Evolutionary conservation across 1,284 basidiomycete genomes (phyloP).

Genomic region (Gastroboletus turbinatus): DNA sequence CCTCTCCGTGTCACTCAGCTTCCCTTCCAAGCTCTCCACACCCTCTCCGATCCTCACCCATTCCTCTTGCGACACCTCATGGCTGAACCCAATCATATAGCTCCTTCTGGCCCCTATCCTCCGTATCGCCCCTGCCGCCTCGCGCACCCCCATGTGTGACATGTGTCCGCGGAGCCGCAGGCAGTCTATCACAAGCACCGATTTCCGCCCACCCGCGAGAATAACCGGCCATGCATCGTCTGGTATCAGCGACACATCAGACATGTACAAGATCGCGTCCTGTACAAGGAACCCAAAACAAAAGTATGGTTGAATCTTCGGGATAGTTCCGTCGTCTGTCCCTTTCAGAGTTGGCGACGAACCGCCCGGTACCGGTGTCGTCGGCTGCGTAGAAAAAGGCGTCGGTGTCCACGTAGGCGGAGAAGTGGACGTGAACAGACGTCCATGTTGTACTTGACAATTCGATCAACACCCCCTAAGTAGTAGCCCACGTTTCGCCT

Average conservation of each 20-base stretch:
- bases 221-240: slow-evolving; percentile 63
- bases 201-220: slow-evolving; percentile 37
- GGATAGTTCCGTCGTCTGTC: slow-evolving; percentile 5
- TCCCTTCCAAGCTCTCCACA: slow-evolving; percentile 32
- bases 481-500: background rate
- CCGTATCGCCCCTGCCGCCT: slow-evolving; percentile 54
- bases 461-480: background rate
- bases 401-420: slow-evolving; percentile 43
- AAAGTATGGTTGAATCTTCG: slow-evolving; percentile 54
- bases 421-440: slow-evolving; percentile 47
- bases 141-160: slow-evolving; percentile 70
- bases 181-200: slow-evolving; percentile 72
- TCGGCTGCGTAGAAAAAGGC: slow-evolving; percentile 42
- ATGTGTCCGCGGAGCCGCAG: slow-evolving; percentile 58
- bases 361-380: slow-evolving; percentile 42
- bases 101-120: slow-evolving; percentile 55
- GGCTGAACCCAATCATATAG: slow-evolving; percentile 73
- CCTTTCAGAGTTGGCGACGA: slow-evolving; percentile 9
- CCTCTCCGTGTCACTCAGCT: slow-evolving; percentile 41
- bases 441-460: slow-evolving; percentile 61
- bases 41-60: slow-evolving; percentile 58
- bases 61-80: slow-evolving; percentile 68
- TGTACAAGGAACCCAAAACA: slow-evolving; percentile 76
- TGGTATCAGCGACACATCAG: slow-evolving; percentile 75
- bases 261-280: slow-evolving; percentile 64